Base-by-base conservation (phyloP, 495 filamentous ascomycete species). In the Podospora comata region DNA sequence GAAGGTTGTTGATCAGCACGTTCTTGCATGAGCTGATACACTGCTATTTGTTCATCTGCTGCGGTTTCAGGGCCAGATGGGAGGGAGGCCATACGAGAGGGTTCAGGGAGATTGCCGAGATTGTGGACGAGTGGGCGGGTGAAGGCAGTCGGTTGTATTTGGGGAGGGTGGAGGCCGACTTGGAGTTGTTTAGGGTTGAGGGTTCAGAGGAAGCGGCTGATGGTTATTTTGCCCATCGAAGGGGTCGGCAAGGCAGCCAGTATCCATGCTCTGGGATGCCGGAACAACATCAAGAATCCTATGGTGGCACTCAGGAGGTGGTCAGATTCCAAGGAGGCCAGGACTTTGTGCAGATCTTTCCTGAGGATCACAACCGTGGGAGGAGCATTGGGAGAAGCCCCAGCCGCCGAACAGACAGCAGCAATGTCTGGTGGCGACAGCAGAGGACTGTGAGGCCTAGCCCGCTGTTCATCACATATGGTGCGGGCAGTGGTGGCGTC, bases 21-120 rank as follows among this genome's bases (percentile, higher is more conserved):
- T 86, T 87, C 65, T 72, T 87, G 64, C 85, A 87, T 71, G 85
- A 87, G 74, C 76, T 86, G 26, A 81, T 87, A 55, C 85, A 87
- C 71, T 82, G 83, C 71, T 87, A 85, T 68, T 73, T 87, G 48
- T 87, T 87, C 67, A 82, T 87, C 59, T 76, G 74, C 65, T 83
- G 82, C 69, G 85, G 85, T 32, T 85, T 86, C 64, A 69, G 76
- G 5, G 84, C 85, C 0, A 70, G 78, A 20, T 69, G 77, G 23
- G 76, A 81, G 34, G 85, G 84, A 32, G 85, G 85, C 5, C 85
- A 87, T 69, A 86, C 85, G 5, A 66, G 73, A 19, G 85, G 82
- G 13, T 87, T 87, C 65, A 72, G 78, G 18, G 73, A 68, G 30
- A 87, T 87, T 66, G 84, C 82, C 18, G 72, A 71, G 44, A 62